Base-by-base conservation (phyloP, 768 basidiomycete genomes). In the Mycena vitilis region DNA sequence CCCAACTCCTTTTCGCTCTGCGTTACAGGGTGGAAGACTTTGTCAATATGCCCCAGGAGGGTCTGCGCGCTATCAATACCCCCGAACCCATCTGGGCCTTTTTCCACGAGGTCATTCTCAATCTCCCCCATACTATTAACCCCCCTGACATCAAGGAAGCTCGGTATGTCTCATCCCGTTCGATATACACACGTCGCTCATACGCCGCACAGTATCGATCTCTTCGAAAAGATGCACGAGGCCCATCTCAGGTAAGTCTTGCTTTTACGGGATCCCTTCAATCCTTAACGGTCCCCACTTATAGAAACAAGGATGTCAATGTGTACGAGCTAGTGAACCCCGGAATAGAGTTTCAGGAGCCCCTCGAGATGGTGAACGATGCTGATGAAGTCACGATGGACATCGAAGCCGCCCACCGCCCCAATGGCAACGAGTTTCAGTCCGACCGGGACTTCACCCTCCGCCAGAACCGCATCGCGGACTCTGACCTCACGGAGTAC, bases 241-340 rank as follows among this genome's bases (percentile, higher is more conserved):
- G 30, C 30, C 8, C 44, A 48, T 0, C 54, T 57, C n/a, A 42
- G 16, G 66, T 66, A 20, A 48, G 60, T 51, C 30, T 3, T 49
- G 15, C 22, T n/a, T 15, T 40, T 30, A 5, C 30, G 30, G 12
- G 20, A 9, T 22, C n/a, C 44, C 25, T 9, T 5, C 30, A 30
- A 30, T 30, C 5, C 30, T 30, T 3, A 30, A 30, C 30, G 30
- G 30, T 30, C 40, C 10, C 40, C 40, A 40, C 40, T 53, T 25
- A 16, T 1, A 68, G 60, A 18, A 15, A 8, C 11, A 18, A 22
- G 9, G 30, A 11, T 12, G 8, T 58, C 18, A 23, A 15, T 7
- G 15, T 59, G 13, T 34, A 20, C 23, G 67, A 68, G 36, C 40
- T 63, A 13, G n/a, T 68, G 8, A 68, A 68, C 57, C 67, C 67